Conservation (phyloP, 768 basidiomycete species). For the Infundibulicybe gibba region DNA sequence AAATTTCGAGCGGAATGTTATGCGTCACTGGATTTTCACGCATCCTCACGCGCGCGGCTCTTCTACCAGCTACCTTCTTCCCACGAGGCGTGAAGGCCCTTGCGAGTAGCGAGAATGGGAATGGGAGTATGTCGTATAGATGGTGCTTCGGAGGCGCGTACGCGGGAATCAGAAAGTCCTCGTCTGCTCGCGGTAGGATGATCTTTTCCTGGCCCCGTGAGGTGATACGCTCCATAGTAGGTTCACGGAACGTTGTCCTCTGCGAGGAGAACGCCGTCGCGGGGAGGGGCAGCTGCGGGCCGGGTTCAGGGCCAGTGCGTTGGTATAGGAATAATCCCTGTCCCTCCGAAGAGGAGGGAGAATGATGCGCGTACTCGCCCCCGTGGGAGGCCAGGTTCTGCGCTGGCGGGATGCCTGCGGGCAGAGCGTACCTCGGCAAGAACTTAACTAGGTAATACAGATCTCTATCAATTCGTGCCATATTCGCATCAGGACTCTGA, state of each 20-base stretch:
- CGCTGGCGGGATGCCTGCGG: constrained; percentile 41
- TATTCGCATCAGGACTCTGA: constrained; percentile 6
- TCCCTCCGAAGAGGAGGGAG: constrained; percentile 1
- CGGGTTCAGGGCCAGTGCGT: constrained; percentile 11
- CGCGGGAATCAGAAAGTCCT: constrained; percentile 47
- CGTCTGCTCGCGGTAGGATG: constrained; percentile 36
- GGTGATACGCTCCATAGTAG: background rate
- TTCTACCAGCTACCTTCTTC: constrained; percentile 54
- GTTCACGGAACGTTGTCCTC: constrained; percentile 8
- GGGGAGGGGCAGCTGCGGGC: constrained; percentile 17
- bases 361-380: background rate
- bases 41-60: constrained; percentile 52
- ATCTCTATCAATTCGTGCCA: constrained; percentile 32
- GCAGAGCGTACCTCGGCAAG: constrained; percentile 61
- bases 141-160: constrained; percentile 56
- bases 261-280: constrained; percentile 17
- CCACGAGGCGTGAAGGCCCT: constrained; percentile 42
- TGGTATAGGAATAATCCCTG: constrained; percentile 18
- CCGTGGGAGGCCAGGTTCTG: constrained; percentile 20
- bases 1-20: constrained; percentile 68
- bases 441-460: constrained; percentile 70
- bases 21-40: constrained; percentile 41
- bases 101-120: constrained; percentile 65
- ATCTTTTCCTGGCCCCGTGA: constrained; percentile 21
- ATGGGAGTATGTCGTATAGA: constrained; percentile 61